Base-by-base conservation (phyloP, 1,139 yeast species). In the Yamadazyma membranifaciens region DNA sequence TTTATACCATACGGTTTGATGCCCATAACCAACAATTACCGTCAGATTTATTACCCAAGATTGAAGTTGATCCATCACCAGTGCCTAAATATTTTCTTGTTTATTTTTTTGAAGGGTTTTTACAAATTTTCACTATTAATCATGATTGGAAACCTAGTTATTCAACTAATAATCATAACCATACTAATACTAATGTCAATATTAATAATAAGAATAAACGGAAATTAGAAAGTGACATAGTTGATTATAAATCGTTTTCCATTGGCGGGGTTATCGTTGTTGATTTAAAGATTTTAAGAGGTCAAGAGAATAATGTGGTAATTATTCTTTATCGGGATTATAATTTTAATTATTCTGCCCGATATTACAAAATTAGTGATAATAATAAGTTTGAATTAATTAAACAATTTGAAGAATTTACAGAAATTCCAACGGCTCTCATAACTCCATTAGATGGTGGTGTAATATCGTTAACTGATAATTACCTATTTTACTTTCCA, bases 241-340 rank as follows among this genome's bases (percentile, higher is more conserved):
- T 49, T 47, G 45, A 47, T 2, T 35, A 48, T 7, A 43, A 44
- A 9, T 44, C 61, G 1, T 31, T 50, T 9, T 42, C 60, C 2
- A 49, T 67, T 6, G 75, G 75, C 1, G 57, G 57, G 13, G 48
- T 67, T 10, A 57, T 56, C 10, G 56, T 68, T 0, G 54, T 55
- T 37, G 60, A 59, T 41, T 49, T 67, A 40, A 36, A 40, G 27
- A 37, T 46, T 5, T 34, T 48, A 12, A 33, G 40, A 15, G 36
- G 30, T 24, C 9, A 30, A 3, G 37, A 54, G 9, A 30, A 38
- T 1, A 39, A 44, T 11, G 34, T 46, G 3, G 25, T 69, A 10
- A 69, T 70, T 0, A 47, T 69, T 1, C 46, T 69, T 12, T 69
- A 67, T 45, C 53, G 74, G 27, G 75, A 69, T 40, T 60, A 61